These are phyloP conservation scores for Citrus cavaleriei DNA, from an alignment of 345 rosid species.

Conservation along the genomic window DNA sequence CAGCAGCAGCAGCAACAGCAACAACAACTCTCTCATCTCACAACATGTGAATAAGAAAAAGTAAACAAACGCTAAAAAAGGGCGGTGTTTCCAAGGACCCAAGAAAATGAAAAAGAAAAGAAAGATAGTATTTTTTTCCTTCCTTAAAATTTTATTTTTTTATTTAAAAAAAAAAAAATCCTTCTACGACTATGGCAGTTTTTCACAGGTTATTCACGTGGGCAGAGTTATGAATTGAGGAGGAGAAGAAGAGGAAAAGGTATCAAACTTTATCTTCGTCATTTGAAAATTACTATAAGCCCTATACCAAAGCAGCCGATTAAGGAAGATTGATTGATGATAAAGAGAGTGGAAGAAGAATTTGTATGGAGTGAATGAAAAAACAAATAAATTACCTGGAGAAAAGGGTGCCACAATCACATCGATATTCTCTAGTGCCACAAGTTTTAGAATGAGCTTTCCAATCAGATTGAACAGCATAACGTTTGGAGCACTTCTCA, in stretches of 20 bases:
- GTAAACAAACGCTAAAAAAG: slow-evolving; percentile 16
- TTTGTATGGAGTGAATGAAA: neutral
- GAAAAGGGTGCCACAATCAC: slow-evolving; percentile 84
- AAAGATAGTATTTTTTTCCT: neutral
- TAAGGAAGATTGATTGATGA: neutral
- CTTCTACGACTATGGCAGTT: slow-evolving; percentile 25
- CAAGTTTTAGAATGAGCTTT: slow-evolving; percentile 85
- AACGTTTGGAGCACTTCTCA: slow-evolving; percentile 69
- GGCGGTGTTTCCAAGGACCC: slow-evolving; percentile 62
- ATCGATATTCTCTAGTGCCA: slow-evolving; percentile 73
- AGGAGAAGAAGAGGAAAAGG: slow-evolving; percentile 30
- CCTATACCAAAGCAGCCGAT: slow-evolving; percentile 31
- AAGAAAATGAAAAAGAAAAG: neutral
- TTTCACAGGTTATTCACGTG: slow-evolving; percentile 38
- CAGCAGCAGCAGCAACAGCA: neutral
- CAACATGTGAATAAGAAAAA: slow-evolving; percentile 48
- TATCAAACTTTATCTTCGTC: slow-evolving; percentile 15
- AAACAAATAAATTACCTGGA: slow-evolving; percentile 44
- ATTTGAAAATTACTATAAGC: slow-evolving; percentile 34
- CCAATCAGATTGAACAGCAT: slow-evolving; percentile 88
- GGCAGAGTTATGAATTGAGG: neutral
- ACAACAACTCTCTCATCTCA: slow-evolving; percentile 11
- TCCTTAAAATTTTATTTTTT: neutral
- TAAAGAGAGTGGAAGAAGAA: no score
- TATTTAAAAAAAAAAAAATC: no score